Conservation (phyloP, 1,284 basidiomycete species). For the Austroboletus novae-zelandiae region DNA sequence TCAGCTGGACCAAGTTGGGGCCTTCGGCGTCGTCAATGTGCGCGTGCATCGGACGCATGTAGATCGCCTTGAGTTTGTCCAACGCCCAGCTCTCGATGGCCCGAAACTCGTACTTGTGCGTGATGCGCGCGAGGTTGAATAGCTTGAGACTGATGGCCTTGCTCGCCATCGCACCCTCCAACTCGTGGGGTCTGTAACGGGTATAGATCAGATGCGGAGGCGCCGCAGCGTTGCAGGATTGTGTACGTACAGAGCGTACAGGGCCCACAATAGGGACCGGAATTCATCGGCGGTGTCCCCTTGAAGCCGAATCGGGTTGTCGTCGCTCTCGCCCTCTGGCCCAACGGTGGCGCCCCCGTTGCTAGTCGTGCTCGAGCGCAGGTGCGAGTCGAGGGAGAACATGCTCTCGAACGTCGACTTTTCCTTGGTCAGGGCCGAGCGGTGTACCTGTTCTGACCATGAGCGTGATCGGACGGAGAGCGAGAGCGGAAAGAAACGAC, state of each 20-base stretch:
- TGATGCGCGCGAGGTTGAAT: slow-evolving; percentile 48
- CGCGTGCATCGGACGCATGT: slow-evolving; percentile 33
- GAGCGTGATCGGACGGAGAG: slow-evolving; percentile 5
- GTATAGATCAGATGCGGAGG: not conserved
- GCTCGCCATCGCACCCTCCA: slow-evolving; percentile 41
- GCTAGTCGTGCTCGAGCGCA: slow-evolving; percentile 25
- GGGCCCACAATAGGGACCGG: slow-evolving; percentile 44
- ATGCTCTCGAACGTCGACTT: slow-evolving; percentile 52
- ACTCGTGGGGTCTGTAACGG: slow-evolving; percentile 42
- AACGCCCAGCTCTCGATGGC: slow-evolving; percentile 51
- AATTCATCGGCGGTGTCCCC: slow-evolving; percentile 50
- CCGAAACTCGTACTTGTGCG: slow-evolving; percentile 56
- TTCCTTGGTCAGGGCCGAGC: slow-evolving; percentile 49
- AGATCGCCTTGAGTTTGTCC: slow-evolving; percentile 39
- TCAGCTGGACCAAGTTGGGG: slow-evolving; percentile 39
- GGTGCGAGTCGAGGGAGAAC: slow-evolving; percentile 44
- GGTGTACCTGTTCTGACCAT: slow-evolving; percentile 41
- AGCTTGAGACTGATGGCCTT: slow-evolving; percentile 42
- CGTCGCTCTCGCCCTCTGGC: slow-evolving; percentile 45
- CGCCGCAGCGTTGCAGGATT: not conserved
- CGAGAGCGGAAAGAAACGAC: slow-evolving; percentile 26
- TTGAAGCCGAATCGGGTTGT: slow-evolving; percentile 45
- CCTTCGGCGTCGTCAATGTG: slow-evolving; percentile 31
- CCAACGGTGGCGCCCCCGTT: slow-evolving; percentile 24
- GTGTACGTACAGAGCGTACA: slow-evolving; percentile 49